Evolutionary conservation across 768 basidiomycete genomes (phyloP), one percentile per base, ranked within the genome.

Genomic region (Mycena albidolilacea): DNA sequence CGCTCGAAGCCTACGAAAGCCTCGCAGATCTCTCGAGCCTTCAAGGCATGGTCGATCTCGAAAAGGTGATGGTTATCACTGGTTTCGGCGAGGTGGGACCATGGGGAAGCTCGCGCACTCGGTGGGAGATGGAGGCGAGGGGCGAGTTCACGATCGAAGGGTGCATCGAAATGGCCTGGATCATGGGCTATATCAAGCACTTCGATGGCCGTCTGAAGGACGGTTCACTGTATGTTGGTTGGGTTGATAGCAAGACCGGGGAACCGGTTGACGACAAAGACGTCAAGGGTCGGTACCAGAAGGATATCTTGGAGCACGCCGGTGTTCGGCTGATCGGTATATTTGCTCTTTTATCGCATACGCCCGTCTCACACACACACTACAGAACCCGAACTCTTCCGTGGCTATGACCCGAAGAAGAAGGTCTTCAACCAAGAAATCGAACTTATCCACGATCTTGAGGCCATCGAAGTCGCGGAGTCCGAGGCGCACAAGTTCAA

Each of bases 111-210:
- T 94, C 97, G 17, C 92, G 98, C 71, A 99, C 98, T 3, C 91
- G 98, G 71, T 99, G 98, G 98, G 98, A 99, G 85, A 99, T 99
- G 97, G 98, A 99, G 81, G 97, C 97, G 58, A 89, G 91, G 58
- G 97, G 98, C n/a, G 92, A 97, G 79, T 93, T 99, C 83, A 97
- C 97, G 1, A 97, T 99, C 77, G 94, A 98, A 82, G 98, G 98
- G 21, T 96, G 95, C 79, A 98, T 99, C 79, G 98, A 99, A 85
- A 97, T 99, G 95, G 97, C 97, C 3, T 99, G 97, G 97, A 92
- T 99, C 83, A 99, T 97, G 95, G 97, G 98, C 52, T 91, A 90
- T 84, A 98, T 99, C 90, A 98, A 97, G 83, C 97, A 99, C 86
- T 97, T 98, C 83, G 95, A 99, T 76, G 98, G 98, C 19, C 96